Base-by-base conservation (phyloP, 768 basidiomycete species). In the Lentinula aciculospora region DNA sequence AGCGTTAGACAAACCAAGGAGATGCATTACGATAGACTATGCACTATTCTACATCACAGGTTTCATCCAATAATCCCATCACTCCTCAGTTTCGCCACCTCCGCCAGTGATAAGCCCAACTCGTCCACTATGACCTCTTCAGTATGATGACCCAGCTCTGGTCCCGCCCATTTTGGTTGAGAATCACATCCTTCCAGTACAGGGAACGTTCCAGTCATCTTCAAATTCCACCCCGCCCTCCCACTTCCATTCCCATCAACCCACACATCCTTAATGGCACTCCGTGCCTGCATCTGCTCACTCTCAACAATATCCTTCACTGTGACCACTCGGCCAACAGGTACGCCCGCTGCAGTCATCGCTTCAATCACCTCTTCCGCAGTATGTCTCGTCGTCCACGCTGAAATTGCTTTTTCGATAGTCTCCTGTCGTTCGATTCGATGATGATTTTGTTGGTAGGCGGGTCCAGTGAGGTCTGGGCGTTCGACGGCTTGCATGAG, bases 151-250 rank as follows among this genome's bases (percentile, higher is more conserved):
- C 87, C 87, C n/a, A 88, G 70, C 59, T 85, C 75, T 1, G 86
- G 86, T 0, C 86, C 86, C 27, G 85, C 86, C 85, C 85, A 88
- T 60, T 74, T 77, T 1, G 86, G 84, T 62, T 74, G 73, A 4
- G 79, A 69, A 42, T 84, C 76, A 27, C 79, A 80, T 13, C 83
- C 84, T 58, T 86, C 80, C 54, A 89, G 66, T 53, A 83, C 67
- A 6, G 86, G 87, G 60, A 84, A 83, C 27, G 84, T 84, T 27
- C 77, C 78, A 39, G 79, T 76, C 84, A 89, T 85, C 68, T 86
- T 88, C 58, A 88, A 77, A 39, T 68, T 79, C 86, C 86, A 87
- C 1, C 82, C 76, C 4, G 60, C 72, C 28, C 59, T 66, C 21
- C 56, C 56, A 48, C 36, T 48, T 34, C 32, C 63, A 53, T 56